phyloP scores from a whole-genome alignment of 1,139 yeast species.

The Geotrichum restrictum region DNA sequence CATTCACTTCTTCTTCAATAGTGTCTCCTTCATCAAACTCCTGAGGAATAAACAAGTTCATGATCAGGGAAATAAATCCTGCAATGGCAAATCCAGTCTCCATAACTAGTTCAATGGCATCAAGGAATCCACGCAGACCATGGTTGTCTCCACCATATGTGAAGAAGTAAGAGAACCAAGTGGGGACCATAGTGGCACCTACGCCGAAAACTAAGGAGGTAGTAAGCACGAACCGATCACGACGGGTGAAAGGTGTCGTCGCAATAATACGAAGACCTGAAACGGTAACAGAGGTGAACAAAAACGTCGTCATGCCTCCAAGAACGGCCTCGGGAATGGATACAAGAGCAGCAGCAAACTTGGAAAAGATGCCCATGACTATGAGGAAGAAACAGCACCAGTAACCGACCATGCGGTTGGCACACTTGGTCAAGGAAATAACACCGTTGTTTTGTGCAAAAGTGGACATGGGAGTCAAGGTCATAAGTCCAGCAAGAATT shows the following conservation, averaged over 20 bases:
- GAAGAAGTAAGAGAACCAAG: conserved; percentile 73
- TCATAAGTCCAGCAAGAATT: conserved; percentile 59
- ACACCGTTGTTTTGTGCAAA: conserved; percentile 95
- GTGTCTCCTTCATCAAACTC: conserved; percentile 52
- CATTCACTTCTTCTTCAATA: conserved; percentile 13
- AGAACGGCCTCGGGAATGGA: conserved; percentile 80
- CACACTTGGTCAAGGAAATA: conserved; percentile 84
- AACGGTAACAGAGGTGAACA: conserved; percentile 83
- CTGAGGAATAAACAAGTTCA: conserved; percentile 71
- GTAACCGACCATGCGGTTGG: conserved; percentile 78
- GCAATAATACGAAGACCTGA: conserved; percentile 82
- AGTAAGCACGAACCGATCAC: conserved; percentile 81
- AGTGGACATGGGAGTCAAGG: conserved; percentile 75
- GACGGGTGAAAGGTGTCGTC: conserved; percentile 70
- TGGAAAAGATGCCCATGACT: conserved; percentile 81
- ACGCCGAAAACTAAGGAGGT: conserved; percentile 72
- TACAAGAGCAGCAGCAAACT: conserved; percentile 84
- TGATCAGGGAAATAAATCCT: conserved; percentile 69
- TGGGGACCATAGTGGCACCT: conserved; percentile 69
- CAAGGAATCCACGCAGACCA: conserved; percentile 63
- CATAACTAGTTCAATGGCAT: conserved; percentile 78
- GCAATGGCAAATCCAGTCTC: conserved; percentile 85
- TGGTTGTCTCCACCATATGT: conserved; percentile 68
- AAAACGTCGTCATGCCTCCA: conserved; percentile 90
- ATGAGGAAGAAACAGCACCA: conserved; percentile 83